Evolutionary conservation across 1,284 basidiomycete species (phyloP).

Genomic region (Malassezia sp.): DNA sequence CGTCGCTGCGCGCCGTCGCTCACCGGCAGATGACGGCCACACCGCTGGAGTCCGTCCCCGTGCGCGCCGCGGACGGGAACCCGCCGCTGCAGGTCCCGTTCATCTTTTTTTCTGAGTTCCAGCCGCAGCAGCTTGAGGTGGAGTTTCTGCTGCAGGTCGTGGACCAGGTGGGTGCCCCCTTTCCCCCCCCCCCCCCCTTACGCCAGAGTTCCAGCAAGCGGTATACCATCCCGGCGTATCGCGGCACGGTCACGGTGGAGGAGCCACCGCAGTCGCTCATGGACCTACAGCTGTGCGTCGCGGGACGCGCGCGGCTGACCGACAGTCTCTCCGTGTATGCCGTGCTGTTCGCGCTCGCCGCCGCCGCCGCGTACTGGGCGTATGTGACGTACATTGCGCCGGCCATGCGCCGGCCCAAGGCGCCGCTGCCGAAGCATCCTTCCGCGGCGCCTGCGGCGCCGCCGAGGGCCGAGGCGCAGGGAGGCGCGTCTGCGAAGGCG

Average conservation of each 20-base stretch:
- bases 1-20: not conserved
- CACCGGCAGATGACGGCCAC: slow-evolving; percentile 33
- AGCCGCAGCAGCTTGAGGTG: slow-evolving; percentile 36
- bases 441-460: not conserved
- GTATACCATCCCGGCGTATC: slow-evolving; percentile 36
- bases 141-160: slow-evolving; percentile 34
- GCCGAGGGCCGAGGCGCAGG: not conserved
- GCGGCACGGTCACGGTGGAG: slow-evolving; percentile 35
- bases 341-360: slow-evolving; percentile 19
- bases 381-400: slow-evolving; percentile 20
- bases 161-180: slow-evolving; percentile 37
- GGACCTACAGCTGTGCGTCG: slow-evolving; percentile 28
- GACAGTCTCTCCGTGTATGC: slow-evolving; percentile 29
- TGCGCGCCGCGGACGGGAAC: slow-evolving; percentile 25
- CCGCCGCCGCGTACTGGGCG: slow-evolving; percentile 21
- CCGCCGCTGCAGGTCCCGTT: slow-evolving; percentile 37
- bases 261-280: slow-evolving; percentile 41
- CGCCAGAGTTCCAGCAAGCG: no score
- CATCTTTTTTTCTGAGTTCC: slow-evolving; percentile 43
- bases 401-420: not conserved
- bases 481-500: slow-evolving; percentile 7
- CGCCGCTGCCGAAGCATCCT: slow-evolving; percentile 8
- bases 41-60: slow-evolving; percentile 30
- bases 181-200: no score
- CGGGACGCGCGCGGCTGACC: not conserved